A percentile compares a stretch with the other conserved stretches of the same genome.
These are phyloP conservation scores for Epithemia pelagica DNA, from an alignment of 108 stramenopile genomes.

Conservation along the genomic window DNA sequence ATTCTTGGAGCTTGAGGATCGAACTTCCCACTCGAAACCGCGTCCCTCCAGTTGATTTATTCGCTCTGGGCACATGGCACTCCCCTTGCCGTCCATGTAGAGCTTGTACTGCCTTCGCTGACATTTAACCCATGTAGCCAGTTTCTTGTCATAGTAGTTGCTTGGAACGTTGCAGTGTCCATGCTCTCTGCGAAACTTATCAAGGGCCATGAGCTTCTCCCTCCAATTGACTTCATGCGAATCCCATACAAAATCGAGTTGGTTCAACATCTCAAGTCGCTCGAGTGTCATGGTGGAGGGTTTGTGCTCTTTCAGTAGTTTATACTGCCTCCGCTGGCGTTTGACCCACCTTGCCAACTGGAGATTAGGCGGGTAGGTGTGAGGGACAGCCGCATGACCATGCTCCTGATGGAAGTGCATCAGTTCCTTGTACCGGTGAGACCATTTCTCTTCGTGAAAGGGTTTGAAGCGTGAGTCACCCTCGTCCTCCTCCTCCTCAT, in stretches of 20 bases:
- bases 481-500: neutral
- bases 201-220: slow-evolving; percentile 18
- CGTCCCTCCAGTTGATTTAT: slow-evolving; percentile 25
- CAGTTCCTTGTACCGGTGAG: slow-evolving; percentile 13
- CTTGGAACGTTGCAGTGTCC: slow-evolving; percentile 37
- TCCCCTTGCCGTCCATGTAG: slow-evolving; percentile 28
- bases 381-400: slow-evolving; percentile 11
- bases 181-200: slow-evolving; percentile 3
- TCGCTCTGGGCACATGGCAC: slow-evolving; percentile 38
- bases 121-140: slow-evolving; percentile 45
- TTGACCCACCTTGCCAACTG: slow-evolving; percentile 42
- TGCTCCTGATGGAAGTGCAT: slow-evolving; percentile 9
- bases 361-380: slow-evolving; percentile 15
- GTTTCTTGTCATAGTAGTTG: slow-evolving; percentile 24
- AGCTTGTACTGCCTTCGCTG: slow-evolving; percentile 46
- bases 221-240: slow-evolving; percentile 23
- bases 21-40: slow-evolving; percentile 50
- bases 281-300: slow-evolving; percentile 40
- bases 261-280: slow-evolving; percentile 27
- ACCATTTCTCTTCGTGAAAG: slow-evolving; percentile 24
- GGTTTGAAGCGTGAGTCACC: slow-evolving; percentile 13
- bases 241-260: slow-evolving; percentile 45
- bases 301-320: slow-evolving; percentile 23
- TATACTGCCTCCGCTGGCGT: slow-evolving; percentile 42
- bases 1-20: slow-evolving; percentile 1